Conservation (phyloP, 768 basidiomycete species). For the Termitomyces sp. region DNA sequence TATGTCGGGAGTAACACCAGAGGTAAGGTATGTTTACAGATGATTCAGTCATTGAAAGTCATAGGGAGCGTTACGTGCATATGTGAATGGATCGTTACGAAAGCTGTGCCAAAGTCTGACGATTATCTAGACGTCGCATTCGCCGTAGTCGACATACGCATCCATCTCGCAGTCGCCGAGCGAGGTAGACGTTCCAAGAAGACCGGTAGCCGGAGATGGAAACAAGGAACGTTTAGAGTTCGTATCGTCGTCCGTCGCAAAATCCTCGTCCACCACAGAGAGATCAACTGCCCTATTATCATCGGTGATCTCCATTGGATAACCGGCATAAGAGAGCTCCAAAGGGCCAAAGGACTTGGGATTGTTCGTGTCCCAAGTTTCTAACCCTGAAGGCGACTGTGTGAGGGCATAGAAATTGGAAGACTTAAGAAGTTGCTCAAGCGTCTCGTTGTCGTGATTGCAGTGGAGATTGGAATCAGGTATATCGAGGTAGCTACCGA, state of each 20-base stretch:
- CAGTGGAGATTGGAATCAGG: background rate
- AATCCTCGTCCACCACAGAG: background rate
- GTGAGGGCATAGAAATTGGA: background rate
- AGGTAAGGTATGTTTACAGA: background rate
- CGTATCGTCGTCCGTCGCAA: background rate
- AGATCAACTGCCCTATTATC: background rate
- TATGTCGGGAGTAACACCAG: background rate
- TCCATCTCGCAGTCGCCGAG: slow-evolving; percentile 10
- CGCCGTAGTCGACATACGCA: slow-evolving; percentile 11
- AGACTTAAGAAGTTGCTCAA: background rate
- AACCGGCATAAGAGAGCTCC: slow-evolving; percentile 3
- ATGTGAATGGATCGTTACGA: background rate
- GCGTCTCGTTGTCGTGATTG: background rate
- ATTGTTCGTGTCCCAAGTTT: background rate
- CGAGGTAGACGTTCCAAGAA: background rate
- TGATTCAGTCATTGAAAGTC: background rate
- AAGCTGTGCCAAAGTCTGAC: background rate
- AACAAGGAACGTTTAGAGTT: background rate
- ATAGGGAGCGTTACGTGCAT: background rate
- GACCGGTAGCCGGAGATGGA: background rate
- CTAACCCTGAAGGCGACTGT: background rate
- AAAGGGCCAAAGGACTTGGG: background rate
- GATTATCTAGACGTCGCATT: slow-evolving; percentile 2
- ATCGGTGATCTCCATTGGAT: background rate
- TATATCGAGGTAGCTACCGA: slow-evolving; percentile 5